These are phyloP conservation scores for Achaetomium macrosporum DNA, from an alignment of 2,329 filamentous ascomycete genomes.

Conservation along the genomic window DNA sequence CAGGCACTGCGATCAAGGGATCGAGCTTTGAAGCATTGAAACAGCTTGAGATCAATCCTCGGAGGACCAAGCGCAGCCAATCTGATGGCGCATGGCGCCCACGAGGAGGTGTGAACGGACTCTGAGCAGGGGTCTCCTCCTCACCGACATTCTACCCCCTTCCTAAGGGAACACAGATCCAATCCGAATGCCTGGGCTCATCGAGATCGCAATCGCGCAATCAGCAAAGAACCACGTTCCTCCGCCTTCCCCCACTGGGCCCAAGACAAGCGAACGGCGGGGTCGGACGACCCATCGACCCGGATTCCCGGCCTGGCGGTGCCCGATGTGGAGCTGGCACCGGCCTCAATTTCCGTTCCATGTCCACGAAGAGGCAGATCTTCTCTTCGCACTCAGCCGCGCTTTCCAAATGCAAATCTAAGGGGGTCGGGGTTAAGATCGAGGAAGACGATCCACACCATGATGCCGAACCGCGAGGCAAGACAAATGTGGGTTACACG, in stretches of 20 bases:
- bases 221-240: background rate
- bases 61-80: slow-evolving; percentile 2
- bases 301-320: too few species aligned
- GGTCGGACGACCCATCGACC: background rate
- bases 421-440: background rate
- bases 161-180: background rate
- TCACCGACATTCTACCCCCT: slow-evolving; percentile 15
- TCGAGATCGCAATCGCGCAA: background rate
- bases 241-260: background rate
- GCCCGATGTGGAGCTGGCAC: background rate
- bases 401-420: background rate
- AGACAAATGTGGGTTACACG: background rate
- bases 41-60: background rate
- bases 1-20: background rate
- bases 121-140: background rate
- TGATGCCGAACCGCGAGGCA: background rate
- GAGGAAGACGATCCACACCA: background rate
- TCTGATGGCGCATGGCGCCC: slow-evolving; percentile 5
- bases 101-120: slow-evolving; percentile 2
- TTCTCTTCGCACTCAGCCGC: too few species aligned
- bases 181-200: background rate
- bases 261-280: too few species aligned
- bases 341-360: background rate
- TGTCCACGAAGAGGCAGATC: background rate
- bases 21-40: background rate